Evolutionary conservation across 352 stramenopile species (phyloP).

Genomic region (Aphanomyces stellatus): DNA sequence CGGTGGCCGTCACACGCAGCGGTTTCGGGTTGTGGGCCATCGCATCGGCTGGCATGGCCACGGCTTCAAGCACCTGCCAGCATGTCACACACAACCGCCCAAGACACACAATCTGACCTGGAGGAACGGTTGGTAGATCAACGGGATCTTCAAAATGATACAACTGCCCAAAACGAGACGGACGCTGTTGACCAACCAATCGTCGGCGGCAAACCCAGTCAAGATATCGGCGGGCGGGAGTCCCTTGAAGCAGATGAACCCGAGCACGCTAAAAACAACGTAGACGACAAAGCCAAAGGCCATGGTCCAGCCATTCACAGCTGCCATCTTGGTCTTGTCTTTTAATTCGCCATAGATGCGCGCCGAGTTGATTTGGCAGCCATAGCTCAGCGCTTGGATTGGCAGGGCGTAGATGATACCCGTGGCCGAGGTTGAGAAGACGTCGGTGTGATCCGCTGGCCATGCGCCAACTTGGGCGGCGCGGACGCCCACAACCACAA

Average conservation of each 20-base stretch:
- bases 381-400: slow-evolving; percentile 72
- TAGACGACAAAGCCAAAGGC: slow-evolving; percentile 46
- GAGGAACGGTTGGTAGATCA: slow-evolving; percentile 70
- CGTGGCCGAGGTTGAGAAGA: background rate
- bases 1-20: background rate
- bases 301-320: slow-evolving; percentile 59
- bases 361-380: slow-evolving; percentile 71
- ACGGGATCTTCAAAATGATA: slow-evolving; percentile 73
- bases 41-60: background rate
- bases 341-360: slow-evolving; percentile 69
- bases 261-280: slow-evolving; percentile 53
- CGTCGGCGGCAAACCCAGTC: slow-evolving; percentile 57
- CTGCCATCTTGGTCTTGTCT: slow-evolving; percentile 58
- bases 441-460: background rate
- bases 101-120: no score
- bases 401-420: slow-evolving; percentile 41
- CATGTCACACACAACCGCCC: no score
- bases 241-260: slow-evolving; percentile 66
- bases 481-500: slow-evolving; percentile 47
- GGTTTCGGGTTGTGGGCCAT: slow-evolving; percentile 16
- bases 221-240: slow-evolving; percentile 74
- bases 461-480: slow-evolving; percentile 21
- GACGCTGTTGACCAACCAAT: slow-evolving; percentile 69
- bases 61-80: slow-evolving; percentile 33
- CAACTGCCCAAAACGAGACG: slow-evolving; percentile 56